phyloP scores from a whole-genome alignment of 495 filamentous ascomycete species.

The Hyaloscypha variabilis region DNA sequence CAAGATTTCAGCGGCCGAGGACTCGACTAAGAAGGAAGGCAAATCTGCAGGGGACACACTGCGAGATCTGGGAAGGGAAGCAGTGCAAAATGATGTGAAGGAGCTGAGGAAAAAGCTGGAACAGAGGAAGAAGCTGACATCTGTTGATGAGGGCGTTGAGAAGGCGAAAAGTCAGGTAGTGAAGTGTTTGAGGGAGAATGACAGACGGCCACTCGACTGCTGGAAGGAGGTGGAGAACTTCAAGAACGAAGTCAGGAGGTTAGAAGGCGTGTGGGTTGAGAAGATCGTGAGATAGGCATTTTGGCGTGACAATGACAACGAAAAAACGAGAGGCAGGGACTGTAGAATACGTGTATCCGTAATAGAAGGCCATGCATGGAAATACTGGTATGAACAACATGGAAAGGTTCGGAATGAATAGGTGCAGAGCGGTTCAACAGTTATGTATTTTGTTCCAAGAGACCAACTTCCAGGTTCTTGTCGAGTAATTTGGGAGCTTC shows the following conservation, averaged over 20 bases:
- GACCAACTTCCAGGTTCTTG: neutral
- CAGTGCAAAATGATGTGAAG: slow-evolving; percentile 68
- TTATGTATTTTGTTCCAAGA: slow-evolving; percentile 12
- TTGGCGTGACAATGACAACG: slow-evolving; percentile 3
- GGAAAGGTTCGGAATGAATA: neutral
- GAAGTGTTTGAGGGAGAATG: slow-evolving; percentile 80
- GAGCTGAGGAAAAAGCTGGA: slow-evolving; percentile 74
- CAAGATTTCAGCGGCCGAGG: slow-evolving; percentile 53
- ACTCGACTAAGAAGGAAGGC: neutral
- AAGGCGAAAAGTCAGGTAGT: slow-evolving; percentile 77
- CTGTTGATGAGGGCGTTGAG: slow-evolving; percentile 66
- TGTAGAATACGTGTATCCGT: slow-evolving; percentile 32
- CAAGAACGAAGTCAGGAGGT: slow-evolving; percentile 77
- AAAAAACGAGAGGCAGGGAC: neutral
- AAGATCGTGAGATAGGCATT: slow-evolving; percentile 62
- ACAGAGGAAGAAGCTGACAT: slow-evolving; percentile 69
- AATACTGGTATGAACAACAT: neutral
- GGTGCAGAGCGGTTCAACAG: neutral
- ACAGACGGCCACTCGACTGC: slow-evolving; percentile 90
- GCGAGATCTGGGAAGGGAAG: slow-evolving; percentile 51
- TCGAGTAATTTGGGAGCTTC: neutral
- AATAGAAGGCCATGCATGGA: slow-evolving; percentile 23
- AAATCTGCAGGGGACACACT: slow-evolving; percentile 41
- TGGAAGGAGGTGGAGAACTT: slow-evolving; percentile 93
- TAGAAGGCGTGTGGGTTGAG: slow-evolving; percentile 88